Evolutionary conservation across 1,284 basidiomycete species (phyloP), one percentile per base, ranked within the genome.

Genomic region (Cronartium quercuum): DNA sequence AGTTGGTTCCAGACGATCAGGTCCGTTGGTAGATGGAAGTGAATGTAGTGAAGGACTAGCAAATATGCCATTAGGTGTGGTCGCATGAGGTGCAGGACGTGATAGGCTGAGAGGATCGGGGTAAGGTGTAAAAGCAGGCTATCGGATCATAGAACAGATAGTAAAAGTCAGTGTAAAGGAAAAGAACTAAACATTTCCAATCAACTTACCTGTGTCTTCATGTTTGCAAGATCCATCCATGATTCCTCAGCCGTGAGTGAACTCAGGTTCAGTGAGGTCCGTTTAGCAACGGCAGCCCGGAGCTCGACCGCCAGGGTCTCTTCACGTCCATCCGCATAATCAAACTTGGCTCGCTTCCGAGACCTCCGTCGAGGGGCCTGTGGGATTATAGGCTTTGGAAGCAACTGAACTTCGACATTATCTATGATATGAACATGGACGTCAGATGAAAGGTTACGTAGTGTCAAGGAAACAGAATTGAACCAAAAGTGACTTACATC

Each of bases 371-470:
- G 35, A 18, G 42, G 58, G 40, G 38, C 40, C 42, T 63, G 63
- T 37, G 71, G 71, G 58, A 75, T 75, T 18, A 75, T 75, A 24
- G 71, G 40, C 37, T 64, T 61, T 21, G 71, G 71, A 29, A 75
- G 41, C n/a, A 75, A 41, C 24, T 75, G 71, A 6, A 75, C 71
- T 67, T 75, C 71, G 15, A 75, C 71, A 55, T 75, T 75, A 67
- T 75, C 71, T 75, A 62, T 29, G 29, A 29, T 15, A 34, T 38
- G n/a, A 40, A 73, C 35, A 34, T 24, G 47, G 9, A 62, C 13
- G 1, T 6, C 24, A 29, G 13, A 41, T 29, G 10, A 29, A 37
- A 12, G 41, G 15, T 2, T 1, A 21, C 6, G 38, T 1, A 63
- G 10, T 63, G 12, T 42, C 35, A 44, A 60, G 61, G 18, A 67